These are phyloP conservation scores for Globisporangium iwayamae DNA, from an alignment of 352 stramenopile genomes.

Conservation along the genomic window DNA sequence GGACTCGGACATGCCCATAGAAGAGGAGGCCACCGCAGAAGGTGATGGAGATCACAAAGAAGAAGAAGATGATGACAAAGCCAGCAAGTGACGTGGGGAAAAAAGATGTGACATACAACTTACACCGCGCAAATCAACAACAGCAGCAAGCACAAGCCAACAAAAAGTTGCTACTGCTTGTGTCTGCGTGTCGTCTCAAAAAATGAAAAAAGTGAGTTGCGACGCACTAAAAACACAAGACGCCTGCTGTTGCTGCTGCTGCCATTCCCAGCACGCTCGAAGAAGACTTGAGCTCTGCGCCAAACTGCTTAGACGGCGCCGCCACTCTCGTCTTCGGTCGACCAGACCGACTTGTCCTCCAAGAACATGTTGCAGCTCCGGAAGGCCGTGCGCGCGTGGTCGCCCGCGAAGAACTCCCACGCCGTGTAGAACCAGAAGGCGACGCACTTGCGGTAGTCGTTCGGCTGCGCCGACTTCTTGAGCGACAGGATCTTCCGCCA, in stretches of 20 bases:
- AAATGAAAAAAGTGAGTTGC: slow-evolving; percentile 18
- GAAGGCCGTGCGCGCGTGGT: slow-evolving; percentile 69
- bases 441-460: slow-evolving; percentile 86
- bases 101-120: slow-evolving; percentile 7
- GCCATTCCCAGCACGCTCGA: not conserved
- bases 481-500: slow-evolving; percentile 72
- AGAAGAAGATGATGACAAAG: slow-evolving; percentile 13
- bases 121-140: slow-evolving; percentile 1
- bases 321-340: slow-evolving; percentile 15
- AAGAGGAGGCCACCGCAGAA: not conserved
- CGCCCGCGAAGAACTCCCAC: slow-evolving; percentile 79
- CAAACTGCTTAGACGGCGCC: slow-evolving; percentile 22
- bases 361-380: slow-evolving; percentile 85
- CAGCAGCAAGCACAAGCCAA: not conserved
- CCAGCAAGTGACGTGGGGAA: not conserved
- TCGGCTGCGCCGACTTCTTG: slow-evolving; percentile 82
- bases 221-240: slow-evolving; percentile 11
- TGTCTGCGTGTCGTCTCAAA: not conserved
- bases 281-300: not conserved
- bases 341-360: slow-evolving; percentile 64
- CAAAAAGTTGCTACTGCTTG: not conserved
- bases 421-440: slow-evolving; percentile 86
- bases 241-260: not conserved
- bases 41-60: slow-evolving; percentile 11
- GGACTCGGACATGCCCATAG: slow-evolving; percentile 31